A percentile compares a stretch with the other conserved stretches of the same genome.
Evolutionary conservation across 306 rosid genomes (phyloP).

Genomic region (Trifolium subterraneum): DNA sequence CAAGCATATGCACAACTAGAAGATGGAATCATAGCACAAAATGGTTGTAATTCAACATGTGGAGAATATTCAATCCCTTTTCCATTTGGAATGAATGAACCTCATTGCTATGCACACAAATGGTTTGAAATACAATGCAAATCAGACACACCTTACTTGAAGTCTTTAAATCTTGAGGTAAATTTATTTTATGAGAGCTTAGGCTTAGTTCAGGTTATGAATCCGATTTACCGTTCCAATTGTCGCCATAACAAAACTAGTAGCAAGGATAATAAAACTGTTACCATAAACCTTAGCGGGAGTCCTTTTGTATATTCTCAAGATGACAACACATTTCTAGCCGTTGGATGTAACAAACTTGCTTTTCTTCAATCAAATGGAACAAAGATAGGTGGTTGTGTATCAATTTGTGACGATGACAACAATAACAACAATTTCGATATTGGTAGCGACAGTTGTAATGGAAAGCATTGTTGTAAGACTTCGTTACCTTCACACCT

Average conservation of each 20-base stretch:
- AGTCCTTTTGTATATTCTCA: conserved; percentile 47
- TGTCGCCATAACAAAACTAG: neutral
- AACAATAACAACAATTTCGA: neutral
- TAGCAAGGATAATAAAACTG: too few relatives aligned
- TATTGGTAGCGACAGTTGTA: neutral
- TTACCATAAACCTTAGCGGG: conserved; percentile 17
- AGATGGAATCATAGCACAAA: neutral
- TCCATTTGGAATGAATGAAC: conserved; percentile 54
- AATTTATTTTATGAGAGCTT: accelerated
- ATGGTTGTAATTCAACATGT: conserved; percentile 40
- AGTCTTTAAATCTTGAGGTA: conserved; percentile 32
- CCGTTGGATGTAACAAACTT: conserved; percentile 40
- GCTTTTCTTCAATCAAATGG: conserved; percentile 36
- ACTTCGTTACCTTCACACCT: conserved; percentile 28
- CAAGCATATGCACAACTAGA: neutral
- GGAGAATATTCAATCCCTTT: conserved; percentile 36
- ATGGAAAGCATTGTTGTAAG: conserved; percentile 34
- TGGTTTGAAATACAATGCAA: conserved; percentile 55
- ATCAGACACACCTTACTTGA: conserved; percentile 24
- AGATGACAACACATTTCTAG: conserved; percentile 1
- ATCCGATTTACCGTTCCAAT: conserved; percentile 30
- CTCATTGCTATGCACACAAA: conserved; percentile 34
- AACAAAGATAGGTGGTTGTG: conserved; percentile 40
- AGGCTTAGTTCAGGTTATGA: neutral
- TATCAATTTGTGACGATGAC: conserved; percentile 36